Conservation (phyloP, 1,139 yeast species). For the Nakaseomyces uthaithaninus region DNA sequence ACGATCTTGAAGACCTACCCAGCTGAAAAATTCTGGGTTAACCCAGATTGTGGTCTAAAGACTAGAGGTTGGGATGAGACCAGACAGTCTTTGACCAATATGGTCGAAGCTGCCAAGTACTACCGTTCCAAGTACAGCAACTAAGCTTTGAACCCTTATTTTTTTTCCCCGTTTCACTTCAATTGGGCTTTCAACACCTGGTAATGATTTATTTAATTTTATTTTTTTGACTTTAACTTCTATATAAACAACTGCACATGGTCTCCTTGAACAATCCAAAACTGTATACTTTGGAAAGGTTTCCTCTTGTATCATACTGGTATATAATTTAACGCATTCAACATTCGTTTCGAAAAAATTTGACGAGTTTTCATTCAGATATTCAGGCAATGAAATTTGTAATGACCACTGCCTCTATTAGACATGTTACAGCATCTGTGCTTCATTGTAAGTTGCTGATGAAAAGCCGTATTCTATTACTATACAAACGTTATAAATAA, state of each 20-base stretch:
- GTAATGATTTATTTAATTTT: slow-evolving; percentile 10
- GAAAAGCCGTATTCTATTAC: too few relatives aligned
- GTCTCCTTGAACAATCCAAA: slow-evolving; percentile 6
- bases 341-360: slow-evolving; percentile 27
- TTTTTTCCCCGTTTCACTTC: slow-evolving; percentile 11
- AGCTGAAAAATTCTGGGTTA: slow-evolving; percentile 97
- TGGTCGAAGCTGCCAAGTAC: slow-evolving; percentile 98
- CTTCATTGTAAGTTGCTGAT: too few relatives aligned
- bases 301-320: slow-evolving; percentile 7
- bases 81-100: slow-evolving; percentile 80
- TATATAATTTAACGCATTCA: slow-evolving; percentile 29
- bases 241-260: slow-evolving; percentile 9
- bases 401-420: too few relatives aligned
- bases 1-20: slow-evolving; percentile 96
- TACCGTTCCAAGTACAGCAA: slow-evolving; percentile 58
- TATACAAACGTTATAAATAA: too few relatives aligned
- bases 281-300: not conserved
- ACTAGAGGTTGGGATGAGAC: slow-evolving; percentile 95
- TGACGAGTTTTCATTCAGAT: not conserved
- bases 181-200: slow-evolving; percentile 7
- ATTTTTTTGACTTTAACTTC: slow-evolving; percentile 15
- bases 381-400: too few relatives aligned
- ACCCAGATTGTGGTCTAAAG: slow-evolving; percentile 99
- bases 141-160: slow-evolving; percentile 4
- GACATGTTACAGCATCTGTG: too few relatives aligned